Base-by-base conservation (phyloP, 2,329 filamentous ascomycete species). In the Trichocomaceae sp. region DNA sequence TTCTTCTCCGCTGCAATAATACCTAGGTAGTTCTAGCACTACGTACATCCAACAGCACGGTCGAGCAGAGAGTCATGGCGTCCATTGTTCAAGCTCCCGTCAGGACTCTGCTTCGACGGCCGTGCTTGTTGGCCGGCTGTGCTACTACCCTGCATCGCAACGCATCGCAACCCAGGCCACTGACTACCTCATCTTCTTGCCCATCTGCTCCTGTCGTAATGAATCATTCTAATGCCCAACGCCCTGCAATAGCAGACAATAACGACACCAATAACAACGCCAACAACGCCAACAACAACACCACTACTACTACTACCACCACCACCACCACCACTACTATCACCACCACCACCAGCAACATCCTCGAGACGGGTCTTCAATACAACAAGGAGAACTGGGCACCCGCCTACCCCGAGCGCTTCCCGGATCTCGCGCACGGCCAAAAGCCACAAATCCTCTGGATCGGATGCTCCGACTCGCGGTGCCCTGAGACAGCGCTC, bases 391-490 rank as follows among this genome's bases (percentile, higher is more conserved):
- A 35, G 26, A 77, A 83, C 61, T 91, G 86, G 85, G 84, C 85
- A 37, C 76, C 79, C 56, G 81, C 84, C 62, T 83, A 90, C 60
- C 86, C 88, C 1, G 76, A 82, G 15, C 85, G 89, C 74, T 90
- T 92, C 74, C 75, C 80, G 47, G 82, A 78, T 57, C 78, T 88
- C 50, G 82, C 85, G 26, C 75, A 77, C 58, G 85, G 86, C 59
- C 88, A 92, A 70, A 72, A 79, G 1, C 78, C 79, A 4, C 72
- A 79, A 61, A 80, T 81, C 52, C 72, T 95, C 56, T 95, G 89
- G 89, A 81, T 95, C 61, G 90, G 90, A 57, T 95, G 90, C 75
- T 87, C 88, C 64, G 90, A 95, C 76, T 89, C 85, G 39, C 87
- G 90, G 60, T 85, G 88, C 62, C 89, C 90, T 1, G 90, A 93